Evolutionary conservation across 2,329 filamentous ascomycete genomes (phyloP).

Genomic region (Talaromyces sp.): DNA sequence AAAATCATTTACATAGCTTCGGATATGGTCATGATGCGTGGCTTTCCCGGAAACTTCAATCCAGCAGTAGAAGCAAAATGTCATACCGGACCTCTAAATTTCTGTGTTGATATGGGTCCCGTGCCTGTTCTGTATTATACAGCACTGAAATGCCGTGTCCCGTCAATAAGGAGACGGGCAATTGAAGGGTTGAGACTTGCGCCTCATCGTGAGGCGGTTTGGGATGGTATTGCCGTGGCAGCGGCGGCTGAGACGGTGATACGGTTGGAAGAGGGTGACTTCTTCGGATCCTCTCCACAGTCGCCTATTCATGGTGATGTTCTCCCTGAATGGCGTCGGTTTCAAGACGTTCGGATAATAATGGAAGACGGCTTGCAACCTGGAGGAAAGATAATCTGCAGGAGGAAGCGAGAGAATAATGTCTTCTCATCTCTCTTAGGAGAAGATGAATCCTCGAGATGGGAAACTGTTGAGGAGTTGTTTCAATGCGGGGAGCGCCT

Average conservation of each 20-base stretch:
- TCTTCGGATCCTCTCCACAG: neutral
- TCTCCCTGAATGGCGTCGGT: constrained; percentile 8
- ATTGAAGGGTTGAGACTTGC: constrained; percentile 3
- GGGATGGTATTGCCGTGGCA: constrained; percentile 14
- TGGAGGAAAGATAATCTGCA: constrained; percentile 4
- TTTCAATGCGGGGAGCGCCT: constrained; percentile 9
- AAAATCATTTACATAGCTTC: neutral
- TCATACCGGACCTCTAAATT: constrained; percentile 11
- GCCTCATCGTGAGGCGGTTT: constrained; percentile 16
- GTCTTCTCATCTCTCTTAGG: neutral
- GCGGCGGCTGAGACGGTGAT: constrained; percentile 12
- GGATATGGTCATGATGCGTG: constrained; percentile 7
- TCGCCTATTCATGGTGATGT: neutral
- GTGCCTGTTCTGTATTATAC: constrained; percentile 15
- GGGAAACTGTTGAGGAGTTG: constrained; percentile 9
- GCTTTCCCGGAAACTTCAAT: neutral
- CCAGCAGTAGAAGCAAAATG: neutral
- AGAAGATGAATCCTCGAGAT: neutral
- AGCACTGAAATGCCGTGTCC: constrained; percentile 14
- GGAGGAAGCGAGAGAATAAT: neutral
- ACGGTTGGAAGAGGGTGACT: constrained; percentile 7
- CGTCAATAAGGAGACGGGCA: neutral
- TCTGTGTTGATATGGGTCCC: constrained; percentile 12
- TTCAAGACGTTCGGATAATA: constrained; percentile 5
- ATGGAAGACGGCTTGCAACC: constrained; percentile 13